phyloP scores from a whole-genome alignment of 2,329 filamentous ascomycete genomes.

The Aspergillus sojae region DNA sequence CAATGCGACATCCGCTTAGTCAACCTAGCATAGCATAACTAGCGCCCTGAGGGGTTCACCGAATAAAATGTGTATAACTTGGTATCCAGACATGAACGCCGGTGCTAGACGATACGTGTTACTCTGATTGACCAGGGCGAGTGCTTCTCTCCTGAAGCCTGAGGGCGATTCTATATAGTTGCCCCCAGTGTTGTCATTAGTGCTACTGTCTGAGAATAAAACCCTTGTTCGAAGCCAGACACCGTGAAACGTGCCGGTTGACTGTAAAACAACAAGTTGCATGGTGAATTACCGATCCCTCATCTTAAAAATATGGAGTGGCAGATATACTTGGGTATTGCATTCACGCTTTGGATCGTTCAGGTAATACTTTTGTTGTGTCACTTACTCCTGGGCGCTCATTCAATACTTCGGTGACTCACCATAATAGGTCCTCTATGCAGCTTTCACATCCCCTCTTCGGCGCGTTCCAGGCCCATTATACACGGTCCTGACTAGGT shows the following conservation, averaged over 20 bases:
- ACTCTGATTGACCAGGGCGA: background rate
- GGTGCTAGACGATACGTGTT: background rate
- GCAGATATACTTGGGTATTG: background rate
- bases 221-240: background rate
- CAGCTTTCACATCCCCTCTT: conserved; percentile 3
- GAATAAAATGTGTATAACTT: background rate
- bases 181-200: background rate
- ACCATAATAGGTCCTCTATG: background rate
- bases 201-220: background rate
- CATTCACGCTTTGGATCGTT: background rate
- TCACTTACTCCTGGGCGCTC: background rate
- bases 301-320: background rate
- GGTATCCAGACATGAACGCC: background rate
- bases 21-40: background rate
- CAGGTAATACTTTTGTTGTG: background rate
- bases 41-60: background rate
- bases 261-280: background rate
- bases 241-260: background rate
- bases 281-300: background rate
- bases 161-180: background rate
- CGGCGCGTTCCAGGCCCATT: conserved; percentile 9
- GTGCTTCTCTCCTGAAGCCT: background rate
- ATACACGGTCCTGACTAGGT: conserved; percentile 8
- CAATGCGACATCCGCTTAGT: background rate
- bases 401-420: background rate